A percentile compares a stretch with the other conserved stretches of the same genome.
phyloP scores from a whole-genome alignment of 805 yeast species.

The Cyberlindnera subsufficiens region DNA sequence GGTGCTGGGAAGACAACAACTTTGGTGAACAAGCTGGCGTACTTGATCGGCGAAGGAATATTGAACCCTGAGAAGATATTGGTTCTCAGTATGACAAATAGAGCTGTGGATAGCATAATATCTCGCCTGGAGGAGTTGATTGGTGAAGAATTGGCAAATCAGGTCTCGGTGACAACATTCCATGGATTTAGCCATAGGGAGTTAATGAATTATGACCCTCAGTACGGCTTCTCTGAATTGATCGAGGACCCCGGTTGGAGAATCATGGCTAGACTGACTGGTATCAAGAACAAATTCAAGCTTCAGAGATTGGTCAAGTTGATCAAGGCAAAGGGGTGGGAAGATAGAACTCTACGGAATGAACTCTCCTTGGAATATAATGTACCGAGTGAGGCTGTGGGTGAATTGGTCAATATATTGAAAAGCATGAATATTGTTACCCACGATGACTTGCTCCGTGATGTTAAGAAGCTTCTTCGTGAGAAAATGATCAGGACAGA shows the following conservation, averaged over 20 bases:
- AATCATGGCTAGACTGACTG: slow-evolving; percentile 19
- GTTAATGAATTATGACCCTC: slow-evolving; percentile 30
- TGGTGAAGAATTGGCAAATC: slow-evolving; percentile 32
- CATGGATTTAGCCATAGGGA: slow-evolving; percentile 55
- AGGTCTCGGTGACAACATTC: slow-evolving; percentile 43
- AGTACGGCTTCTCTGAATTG: slow-evolving; percentile 28
- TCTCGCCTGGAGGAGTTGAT: slow-evolving; percentile 26
- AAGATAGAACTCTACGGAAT: neutral
- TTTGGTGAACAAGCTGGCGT: slow-evolving; percentile 45
- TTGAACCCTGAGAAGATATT: slow-evolving; percentile 49
- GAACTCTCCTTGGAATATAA: neutral
- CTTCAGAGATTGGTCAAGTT: slow-evolving; percentile 2
- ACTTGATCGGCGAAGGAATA: slow-evolving; percentile 31
- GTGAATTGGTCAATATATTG: slow-evolving; percentile 7
- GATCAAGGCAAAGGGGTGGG: neutral
- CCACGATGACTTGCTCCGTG: slow-evolving; percentile 18
- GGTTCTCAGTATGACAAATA: slow-evolving; percentile 62
- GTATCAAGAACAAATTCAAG: slow-evolving; percentile 6
- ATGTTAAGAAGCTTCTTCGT: slow-evolving; percentile 28
- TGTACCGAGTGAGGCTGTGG: neutral
- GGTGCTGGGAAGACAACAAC: slow-evolving; percentile 72
- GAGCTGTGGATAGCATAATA: slow-evolving; percentile 49
- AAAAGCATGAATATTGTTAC: slow-evolving; percentile 11
- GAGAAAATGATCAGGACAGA: slow-evolving; percentile 18
- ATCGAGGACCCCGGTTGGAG: slow-evolving; percentile 55